phyloP scores from a whole-genome alignment of 495 filamentous ascomycete species.

The Penicillium cosmopolitanum region DNA sequence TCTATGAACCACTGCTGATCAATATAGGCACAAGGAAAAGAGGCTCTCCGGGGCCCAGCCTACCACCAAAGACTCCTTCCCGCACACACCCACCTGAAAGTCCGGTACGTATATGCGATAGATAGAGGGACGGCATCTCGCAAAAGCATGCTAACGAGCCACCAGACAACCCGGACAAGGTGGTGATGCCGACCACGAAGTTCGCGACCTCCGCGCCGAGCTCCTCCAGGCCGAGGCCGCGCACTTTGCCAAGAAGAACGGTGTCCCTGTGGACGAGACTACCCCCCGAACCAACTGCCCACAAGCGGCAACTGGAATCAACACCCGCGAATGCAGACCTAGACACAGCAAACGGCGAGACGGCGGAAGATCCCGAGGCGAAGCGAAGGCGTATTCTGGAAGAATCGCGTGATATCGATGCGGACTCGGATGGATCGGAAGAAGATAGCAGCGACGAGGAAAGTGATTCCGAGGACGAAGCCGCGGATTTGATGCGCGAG shows the following conservation, averaged over 20 bases:
- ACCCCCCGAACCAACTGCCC: constrained; percentile 37
- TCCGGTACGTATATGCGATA: constrained; percentile 55
- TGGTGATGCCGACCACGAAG: constrained; percentile 70
- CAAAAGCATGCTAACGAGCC: not conserved
- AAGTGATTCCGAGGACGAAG: constrained; percentile 83
- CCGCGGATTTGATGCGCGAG: constrained; percentile 86
- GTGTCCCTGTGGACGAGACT: constrained; percentile 51
- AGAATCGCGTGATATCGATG: constrained; percentile 87
- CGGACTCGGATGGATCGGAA: constrained; percentile 74
- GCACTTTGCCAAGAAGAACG: constrained; percentile 83
- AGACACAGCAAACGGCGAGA: constrained; percentile 40
- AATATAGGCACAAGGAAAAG: constrained; percentile 83
- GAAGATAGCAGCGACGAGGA: constrained; percentile 76
- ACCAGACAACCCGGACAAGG: constrained; percentile 83
- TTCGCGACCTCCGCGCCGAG: constrained; percentile 87
- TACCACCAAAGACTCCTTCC: constrained; percentile 97
- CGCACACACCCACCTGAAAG: constrained; percentile 89
- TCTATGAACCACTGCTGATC: not conserved
- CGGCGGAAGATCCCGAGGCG: constrained; percentile 74
- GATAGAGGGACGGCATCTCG: no score
- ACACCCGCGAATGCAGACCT: constrained; percentile 31
- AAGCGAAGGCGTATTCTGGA: constrained; percentile 88
- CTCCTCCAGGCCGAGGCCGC: constrained; percentile 85
- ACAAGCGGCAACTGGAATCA: constrained; percentile 72
- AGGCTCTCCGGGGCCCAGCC: constrained; percentile 88